Conservation (phyloP, 768 basidiomycete species). For the Lentinus brumalis region DNA sequence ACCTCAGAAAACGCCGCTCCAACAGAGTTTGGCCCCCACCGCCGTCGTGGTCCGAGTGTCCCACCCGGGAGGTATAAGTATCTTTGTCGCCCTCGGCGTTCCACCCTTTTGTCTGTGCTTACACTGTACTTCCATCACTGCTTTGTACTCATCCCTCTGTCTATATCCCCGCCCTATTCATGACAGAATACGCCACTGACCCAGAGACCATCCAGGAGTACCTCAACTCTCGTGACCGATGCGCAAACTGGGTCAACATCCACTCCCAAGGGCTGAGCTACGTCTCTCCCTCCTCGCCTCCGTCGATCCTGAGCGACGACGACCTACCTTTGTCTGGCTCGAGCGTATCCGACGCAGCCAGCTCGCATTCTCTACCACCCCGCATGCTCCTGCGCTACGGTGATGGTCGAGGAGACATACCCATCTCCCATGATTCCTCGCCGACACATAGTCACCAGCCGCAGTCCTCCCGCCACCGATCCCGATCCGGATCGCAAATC, state of each 20-base stretch:
- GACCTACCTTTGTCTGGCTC: slow-evolving; percentile 35
- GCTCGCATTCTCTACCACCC: slow-evolving; percentile 56
- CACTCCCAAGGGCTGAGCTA: slow-evolving; percentile 28
- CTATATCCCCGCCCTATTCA: slow-evolving; percentile 30
- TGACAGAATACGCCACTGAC: slow-evolving; percentile 68
- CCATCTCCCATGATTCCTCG: slow-evolving; percentile 47
- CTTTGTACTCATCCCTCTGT: slow-evolving; percentile 14
- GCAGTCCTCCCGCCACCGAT: slow-evolving; percentile 16
- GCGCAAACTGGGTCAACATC: slow-evolving; percentile 62
- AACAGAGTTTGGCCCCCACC: slow-evolving; percentile 4
- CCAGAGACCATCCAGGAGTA: slow-evolving; percentile 61
- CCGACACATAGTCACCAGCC: slow-evolving; percentile 8
- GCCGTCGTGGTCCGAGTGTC: slow-evolving; percentile 18
- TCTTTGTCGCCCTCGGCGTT: slow-evolving; percentile 13
- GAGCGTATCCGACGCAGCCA: slow-evolving; percentile 44
- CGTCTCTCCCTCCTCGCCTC: slow-evolving; percentile 22
- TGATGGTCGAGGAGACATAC: slow-evolving; percentile 64
- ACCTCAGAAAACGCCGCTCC: slow-evolving; percentile 19
- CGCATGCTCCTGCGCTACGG: slow-evolving; percentile 71
- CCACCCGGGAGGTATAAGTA: slow-evolving; percentile 20
- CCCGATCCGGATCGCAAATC: slow-evolving; percentile 19
- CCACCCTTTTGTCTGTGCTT: slow-evolving; percentile 19
- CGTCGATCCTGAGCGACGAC: slow-evolving; percentile 30
- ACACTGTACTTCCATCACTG: slow-evolving; percentile 16
- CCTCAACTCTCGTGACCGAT: slow-evolving; percentile 61